Evolutionary conservation across 2,329 filamentous ascomycete genomes (phyloP).

Genomic region (Chrysoporthe deuterocubensis): DNA sequence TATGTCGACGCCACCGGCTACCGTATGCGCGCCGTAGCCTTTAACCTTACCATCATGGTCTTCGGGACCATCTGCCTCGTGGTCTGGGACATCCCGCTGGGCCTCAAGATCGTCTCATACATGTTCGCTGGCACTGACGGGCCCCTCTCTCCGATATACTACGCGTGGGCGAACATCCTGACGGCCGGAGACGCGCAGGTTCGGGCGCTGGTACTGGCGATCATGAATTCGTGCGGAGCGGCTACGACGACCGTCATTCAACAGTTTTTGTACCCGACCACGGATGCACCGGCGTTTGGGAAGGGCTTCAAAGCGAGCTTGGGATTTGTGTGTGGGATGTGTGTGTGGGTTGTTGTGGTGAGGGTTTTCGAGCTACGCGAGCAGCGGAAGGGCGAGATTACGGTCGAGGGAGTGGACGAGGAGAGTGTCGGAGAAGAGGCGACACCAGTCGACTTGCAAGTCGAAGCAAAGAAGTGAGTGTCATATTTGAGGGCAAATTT

Average conservation of each 20-base stretch:
- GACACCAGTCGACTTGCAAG: neutral
- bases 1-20: conserved; percentile 40
- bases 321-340: conserved; percentile 26
- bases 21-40: conserved; percentile 38
- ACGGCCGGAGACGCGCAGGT: conserved; percentile 41
- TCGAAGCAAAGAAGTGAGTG: neutral
- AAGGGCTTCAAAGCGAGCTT: conserved; percentile 38
- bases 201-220: conserved; percentile 39
- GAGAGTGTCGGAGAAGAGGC: neutral
- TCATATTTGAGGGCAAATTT: neutral
- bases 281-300: conserved; percentile 37
- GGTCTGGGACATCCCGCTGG: conserved; percentile 39
- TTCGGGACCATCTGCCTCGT: conserved; percentile 40
- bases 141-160: conserved; percentile 41
- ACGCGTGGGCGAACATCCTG: conserved; percentile 42
- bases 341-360: conserved; percentile 19
- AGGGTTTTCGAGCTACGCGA: conserved; percentile 14
- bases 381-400: neutral
- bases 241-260: conserved; percentile 39
- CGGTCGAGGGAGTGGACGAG: neutral
- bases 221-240: conserved; percentile 42
- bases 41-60: conserved; percentile 38
- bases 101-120: conserved; percentile 40
- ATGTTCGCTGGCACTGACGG: conserved; percentile 42
- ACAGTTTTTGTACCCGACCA: conserved; percentile 40